Conservation (phyloP, 1,284 basidiomycete species). For the Cutaneotrichosporon dermatis region DNA sequence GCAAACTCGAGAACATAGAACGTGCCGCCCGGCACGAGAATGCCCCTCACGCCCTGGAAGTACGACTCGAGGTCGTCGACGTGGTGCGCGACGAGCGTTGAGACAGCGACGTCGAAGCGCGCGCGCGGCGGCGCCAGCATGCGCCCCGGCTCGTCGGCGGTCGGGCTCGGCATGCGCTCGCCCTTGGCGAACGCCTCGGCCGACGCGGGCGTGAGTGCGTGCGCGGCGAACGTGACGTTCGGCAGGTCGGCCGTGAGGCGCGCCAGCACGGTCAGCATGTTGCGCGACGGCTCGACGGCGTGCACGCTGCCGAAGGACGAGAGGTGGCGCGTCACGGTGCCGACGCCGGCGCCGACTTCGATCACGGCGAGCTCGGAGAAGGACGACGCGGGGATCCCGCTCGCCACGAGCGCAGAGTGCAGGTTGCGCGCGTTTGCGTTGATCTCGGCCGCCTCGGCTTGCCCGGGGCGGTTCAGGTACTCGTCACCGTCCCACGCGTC, state of each 20-base stretch:
- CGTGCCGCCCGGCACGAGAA: constrained; percentile 29
- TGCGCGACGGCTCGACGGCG: constrained; percentile 33
- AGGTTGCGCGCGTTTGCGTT: constrained; percentile 22
- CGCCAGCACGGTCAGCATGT: constrained; percentile 29
- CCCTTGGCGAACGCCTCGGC: constrained; percentile 5
- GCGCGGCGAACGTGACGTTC: constrained; percentile 20
- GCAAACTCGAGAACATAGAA: constrained; percentile 35
- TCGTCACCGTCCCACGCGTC: constrained; percentile 34
- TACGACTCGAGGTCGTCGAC: constrained; percentile 29
- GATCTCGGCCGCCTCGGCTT: constrained; percentile 9
- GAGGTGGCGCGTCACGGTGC: constrained; percentile 33
- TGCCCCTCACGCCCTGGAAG: constrained; percentile 23
- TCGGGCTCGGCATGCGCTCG: constrained; percentile 20
- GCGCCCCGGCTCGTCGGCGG: constrained; percentile 15
- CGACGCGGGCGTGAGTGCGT: constrained; percentile 17
- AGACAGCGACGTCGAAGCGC: constrained; percentile 31
- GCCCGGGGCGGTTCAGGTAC: constrained; percentile 30
- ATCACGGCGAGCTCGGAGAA: constrained; percentile 22
- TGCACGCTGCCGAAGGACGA: constrained; percentile 29
- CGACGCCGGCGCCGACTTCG: constrained; percentile 39
- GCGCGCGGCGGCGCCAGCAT: constrained; percentile 9
- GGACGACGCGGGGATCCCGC: constrained; percentile 1
- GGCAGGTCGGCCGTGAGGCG: not conserved
- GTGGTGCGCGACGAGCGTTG: constrained; percentile 39
- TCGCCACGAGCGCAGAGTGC: constrained; percentile 14